These are phyloP conservation scores for Jacaranda mimosifolia DNA, from an alignment of 257 asterid genomes.

Conservation along the genomic window DNA sequence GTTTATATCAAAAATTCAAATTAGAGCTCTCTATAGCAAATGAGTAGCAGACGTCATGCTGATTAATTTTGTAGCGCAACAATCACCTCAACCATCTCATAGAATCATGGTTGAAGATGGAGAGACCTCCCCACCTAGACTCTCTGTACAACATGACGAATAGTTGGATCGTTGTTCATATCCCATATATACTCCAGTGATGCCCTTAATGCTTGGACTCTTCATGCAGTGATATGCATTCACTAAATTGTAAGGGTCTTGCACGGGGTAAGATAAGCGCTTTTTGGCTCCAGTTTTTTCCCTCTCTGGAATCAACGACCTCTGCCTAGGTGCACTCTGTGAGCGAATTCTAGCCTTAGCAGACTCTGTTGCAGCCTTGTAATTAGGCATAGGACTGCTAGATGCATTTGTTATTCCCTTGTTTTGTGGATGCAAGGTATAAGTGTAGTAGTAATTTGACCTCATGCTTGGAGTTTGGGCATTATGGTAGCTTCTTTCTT, in stretches of 20 bases:
- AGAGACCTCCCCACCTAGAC: conserved; percentile 46
- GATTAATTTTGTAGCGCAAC: not conserved
- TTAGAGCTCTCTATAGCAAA: not conserved
- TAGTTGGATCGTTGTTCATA: conserved; percentile 51
- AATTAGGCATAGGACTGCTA: conserved; percentile 44
- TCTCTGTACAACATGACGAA: conserved; percentile 46
- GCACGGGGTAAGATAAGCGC: conserved; percentile 44
- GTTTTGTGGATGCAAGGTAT: conserved; percentile 28
- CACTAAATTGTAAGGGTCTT: conserved; percentile 26
- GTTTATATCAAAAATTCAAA: not conserved
- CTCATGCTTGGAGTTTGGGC: conserved; percentile 50
- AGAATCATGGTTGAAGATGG: conserved; percentile 48
- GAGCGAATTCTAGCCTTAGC: conserved; percentile 51
- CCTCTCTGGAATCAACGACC: conserved; percentile 52
- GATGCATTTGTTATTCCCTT: conserved; percentile 13
- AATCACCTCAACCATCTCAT: conserved; percentile 46
- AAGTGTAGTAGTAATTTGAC: conserved; percentile 35
- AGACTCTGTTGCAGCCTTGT: conserved; percentile 60
- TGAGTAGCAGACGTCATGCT: not conserved
- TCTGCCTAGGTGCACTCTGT: conserved; percentile 54
- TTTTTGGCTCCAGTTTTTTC: conserved; percentile 49
- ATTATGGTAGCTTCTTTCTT: conserved; percentile 35
- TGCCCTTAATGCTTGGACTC: conserved; percentile 52
- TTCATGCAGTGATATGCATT: conserved; percentile 22
- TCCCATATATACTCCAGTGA: conserved; percentile 32